Evolutionary conservation across 257 asterid genomes (phyloP), one percentile per base, ranked within the genome.

Genomic region (Cinchona pubescens): DNA sequence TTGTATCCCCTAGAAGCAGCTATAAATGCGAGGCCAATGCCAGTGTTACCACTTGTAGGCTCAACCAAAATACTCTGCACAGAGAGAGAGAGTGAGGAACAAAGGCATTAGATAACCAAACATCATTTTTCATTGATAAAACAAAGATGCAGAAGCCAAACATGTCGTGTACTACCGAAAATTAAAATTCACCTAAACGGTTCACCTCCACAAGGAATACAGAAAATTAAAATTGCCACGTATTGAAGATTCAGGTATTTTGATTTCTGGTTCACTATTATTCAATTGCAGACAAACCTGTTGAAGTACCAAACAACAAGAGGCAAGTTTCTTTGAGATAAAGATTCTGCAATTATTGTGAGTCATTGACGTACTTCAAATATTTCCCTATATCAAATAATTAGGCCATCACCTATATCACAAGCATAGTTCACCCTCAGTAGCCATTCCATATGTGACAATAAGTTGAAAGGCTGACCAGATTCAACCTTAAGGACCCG

Each of bases 21-120:
- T 71, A 95, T 92, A 81, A 95, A 95, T 72, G 99, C 97, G 51
- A 95, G 96, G 58, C 98, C 99, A 62, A 95, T 95, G 76, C 98
- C 99, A 51, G 99, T 95, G 83, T 95, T 95, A 55, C 99, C 99
- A 88, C 99, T 95, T 13, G 98, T 95, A 66, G 99, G 94, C 78
- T 95, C 99, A 75, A 95, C 99, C 89, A 95, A 87, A 75, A 92
- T 77, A 83, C 96, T 92, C 99, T 94, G 82, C 64, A 35, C 82
- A 56, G 73, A 49, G 78, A 75, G 11, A 65, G 64, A 83, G 78
- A 40, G 7, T 15, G 25, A 32, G 66, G 18, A 69, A 40, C 8
- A 32, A 40, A 19, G 32, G 40, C 25, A 56, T 19, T 45, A 37
- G 66, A 35, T 76, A 25, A 58, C 51, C 62, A 72, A 30, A 10